Base-by-base conservation (phyloP, 2,329 filamentous ascomycete species). In the Amauroascus niger region DNA sequence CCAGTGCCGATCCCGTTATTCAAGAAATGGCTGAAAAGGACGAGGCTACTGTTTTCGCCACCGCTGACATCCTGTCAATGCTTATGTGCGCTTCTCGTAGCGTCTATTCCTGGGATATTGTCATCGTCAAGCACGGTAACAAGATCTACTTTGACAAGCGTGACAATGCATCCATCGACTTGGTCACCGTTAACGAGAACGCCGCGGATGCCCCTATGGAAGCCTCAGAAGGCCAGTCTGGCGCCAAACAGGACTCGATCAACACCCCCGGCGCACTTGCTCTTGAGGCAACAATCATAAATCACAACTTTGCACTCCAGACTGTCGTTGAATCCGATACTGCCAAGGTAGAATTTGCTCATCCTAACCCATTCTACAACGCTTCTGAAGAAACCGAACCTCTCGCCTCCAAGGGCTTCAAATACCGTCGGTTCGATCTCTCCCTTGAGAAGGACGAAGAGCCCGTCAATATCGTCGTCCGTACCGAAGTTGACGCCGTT, bases 101-200 rank as follows among this genome's bases (percentile, higher is more conserved):
- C 55, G 88, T 98, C 59, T 97, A 97, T 78, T 90, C 90, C 41
- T 98, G 93, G 93, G 93, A 98, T 72, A 84, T 98, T 64, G 86
- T 98, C 68, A 94, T 98, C 66, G 78, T 88, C 59, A 84, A 87
- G 71, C 88, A 94, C 71, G 88, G 87, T 71, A 87, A 90, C 82
- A 96, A 96, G 81, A 83, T 98, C 72, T 98, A 89, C 82, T 83
- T 98, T 61, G 93, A 98, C 80, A 98, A 98, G 83, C 88, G 93
- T 61, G 90, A 96, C 58, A 91, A 90, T 65, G 89, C 90, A 56
- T 87, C 86, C 55, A 82, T 98, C 49, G 93, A 98, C 74, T 88
- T 97, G 82, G 90, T 97, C 58, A 96, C 91, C 0, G 93, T 98
- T 71, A 98, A 98, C 74, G 93, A 98, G 77, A 98, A 98, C 73